Evolutionary conservation across 305 asterid species (phyloP), one percentile per base, ranked within the genome.

Genomic region (Solanum hybrid): DNA sequence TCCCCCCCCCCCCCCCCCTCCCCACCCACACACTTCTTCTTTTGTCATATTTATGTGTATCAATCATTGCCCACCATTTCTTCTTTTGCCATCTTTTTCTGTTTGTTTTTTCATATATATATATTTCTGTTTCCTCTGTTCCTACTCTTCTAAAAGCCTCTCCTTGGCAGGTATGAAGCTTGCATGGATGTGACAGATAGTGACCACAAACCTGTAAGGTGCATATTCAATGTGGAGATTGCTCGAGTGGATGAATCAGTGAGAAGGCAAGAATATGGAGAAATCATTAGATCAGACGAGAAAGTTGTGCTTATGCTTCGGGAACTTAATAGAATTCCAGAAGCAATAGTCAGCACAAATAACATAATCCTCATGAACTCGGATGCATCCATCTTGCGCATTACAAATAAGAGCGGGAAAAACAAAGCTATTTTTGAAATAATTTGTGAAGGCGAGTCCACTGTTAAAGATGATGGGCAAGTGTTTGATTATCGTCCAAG

Each of bases 171-270:
- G 95, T 97, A 97, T 78, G 99, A 97, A 76, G 99, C 98, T 91
- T 95, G 98, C 94, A 97, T 97, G 99, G 99, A 96, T 91, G 98
- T 97, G 89, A 97, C 98, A 11, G 99, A 97, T 86, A 97, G 99
- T 83, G 99, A 97, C 89, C 99, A 97, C 94, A 97, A 97, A 92
- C 99, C 99, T 76, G 99, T 97, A 35, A 96, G 99, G 42, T 94
- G 98, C 94, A 93, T 96, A 91, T 94, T 96, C 67, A 92, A 75
- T 90, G 96, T 96, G 91, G 98, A 96, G 93, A 90, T 97, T 86
- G 99, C 99, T 91, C 96, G 95, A 91, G 98, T 95, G 42, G 98
- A 97, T 73, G 99, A 96, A 92, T 93, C 97, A 2, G 94, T 96
- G 81, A 93, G 98, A 92, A 95, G 99, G 90, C 98, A 95, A 93